Percentiles rank a stretch among this genome's conserved stretches.
Conservation (phyloP, 2,329 filamentous ascomycete species). For the Spiromastix sp. region DNA sequence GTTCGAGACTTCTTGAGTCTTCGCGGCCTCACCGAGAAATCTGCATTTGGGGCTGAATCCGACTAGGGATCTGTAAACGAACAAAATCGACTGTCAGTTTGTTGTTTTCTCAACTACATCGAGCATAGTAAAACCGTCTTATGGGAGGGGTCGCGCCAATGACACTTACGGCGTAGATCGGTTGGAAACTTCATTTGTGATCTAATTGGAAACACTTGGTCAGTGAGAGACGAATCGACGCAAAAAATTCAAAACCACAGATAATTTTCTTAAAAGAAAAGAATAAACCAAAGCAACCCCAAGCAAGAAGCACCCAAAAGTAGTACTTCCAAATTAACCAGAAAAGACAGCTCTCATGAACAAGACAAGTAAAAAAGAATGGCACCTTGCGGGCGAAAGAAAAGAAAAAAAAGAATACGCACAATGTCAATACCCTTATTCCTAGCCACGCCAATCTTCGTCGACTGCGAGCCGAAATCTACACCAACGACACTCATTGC, state of each 20-base stretch:
- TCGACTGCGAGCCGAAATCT: conserved; percentile 94
- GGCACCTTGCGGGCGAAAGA: too few relatives aligned
- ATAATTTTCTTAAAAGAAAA: background rate
- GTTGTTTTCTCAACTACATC: too few relatives aligned
- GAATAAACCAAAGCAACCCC: background rate
- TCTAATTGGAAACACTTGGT: conserved; percentile 43
- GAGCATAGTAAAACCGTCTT: conserved; percentile 8
- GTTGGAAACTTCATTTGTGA: conserved; percentile 99
- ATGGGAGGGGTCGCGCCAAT: conserved; percentile 6
- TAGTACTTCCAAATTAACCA: too few relatives aligned
- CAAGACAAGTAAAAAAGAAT: too few relatives aligned
- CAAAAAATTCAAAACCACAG: conserved; percentile 10
- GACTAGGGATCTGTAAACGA: conserved; percentile 62
- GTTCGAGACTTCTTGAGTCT: conserved; percentile 99
- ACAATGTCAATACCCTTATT: conserved; percentile 99
- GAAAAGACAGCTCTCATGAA: too few relatives aligned
- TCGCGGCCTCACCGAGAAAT: conserved; percentile 89
- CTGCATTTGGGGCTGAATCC: conserved; percentile 90
- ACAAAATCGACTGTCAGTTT: conserved; percentile 11
- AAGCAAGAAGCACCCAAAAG: background rate
- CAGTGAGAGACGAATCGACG: conserved; percentile 13
- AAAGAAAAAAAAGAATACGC: conserved; percentile 40
- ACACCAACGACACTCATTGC: conserved; percentile 62
- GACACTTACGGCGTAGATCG: conserved; percentile 87
- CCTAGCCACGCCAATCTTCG: conserved; percentile 91